Evolutionary conservation across 108 stramenopile species (phyloP).

Genomic region (Parietichytrium sp.): DNA sequence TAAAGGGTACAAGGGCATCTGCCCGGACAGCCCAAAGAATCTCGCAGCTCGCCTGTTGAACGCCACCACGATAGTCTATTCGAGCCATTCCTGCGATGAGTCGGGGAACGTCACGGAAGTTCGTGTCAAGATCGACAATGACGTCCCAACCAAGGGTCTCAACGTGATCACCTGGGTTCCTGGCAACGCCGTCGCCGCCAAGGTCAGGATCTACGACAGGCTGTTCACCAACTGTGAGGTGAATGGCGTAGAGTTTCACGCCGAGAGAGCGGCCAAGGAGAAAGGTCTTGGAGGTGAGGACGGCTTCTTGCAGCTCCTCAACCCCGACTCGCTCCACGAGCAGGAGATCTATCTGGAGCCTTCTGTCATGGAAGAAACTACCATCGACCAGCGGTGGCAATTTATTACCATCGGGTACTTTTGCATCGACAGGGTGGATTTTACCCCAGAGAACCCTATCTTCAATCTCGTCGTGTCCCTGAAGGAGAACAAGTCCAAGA

Average conservation of each 20-base stretch:
- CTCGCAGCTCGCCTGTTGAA: slow-evolving; percentile 46
- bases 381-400: slow-evolving; percentile 73
- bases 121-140: slow-evolving; percentile 19
- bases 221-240: slow-evolving; percentile 70
- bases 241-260: slow-evolving; percentile 17
- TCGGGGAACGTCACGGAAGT: slow-evolving; percentile 68
- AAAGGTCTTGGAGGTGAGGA: too few species aligned
- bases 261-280: slow-evolving; percentile 60
- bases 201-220: slow-evolving; percentile 83
- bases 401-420: slow-evolving; percentile 96
- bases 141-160: slow-evolving; percentile 1
- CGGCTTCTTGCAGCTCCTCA: slow-evolving; percentile 89
- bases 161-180: slow-evolving; percentile 55
- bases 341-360: slow-evolving; percentile 72
- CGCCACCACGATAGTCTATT: slow-evolving; percentile 65
- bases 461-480: slow-evolving; percentile 91
- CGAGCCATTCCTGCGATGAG: slow-evolving; percentile 66
- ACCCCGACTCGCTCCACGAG: slow-evolving; percentile 76
- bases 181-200: slow-evolving; percentile 43
- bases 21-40: slow-evolving; percentile 64
- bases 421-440: slow-evolving; percentile 81
- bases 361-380: slow-evolving; percentile 59
- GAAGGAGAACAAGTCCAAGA: slow-evolving; percentile 71
- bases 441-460: slow-evolving; percentile 74
- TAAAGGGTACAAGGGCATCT: slow-evolving; percentile 82